Conservation (phyloP, 2,329 filamentous ascomycete genomes). For the Geosmithia putterillii region DNA sequence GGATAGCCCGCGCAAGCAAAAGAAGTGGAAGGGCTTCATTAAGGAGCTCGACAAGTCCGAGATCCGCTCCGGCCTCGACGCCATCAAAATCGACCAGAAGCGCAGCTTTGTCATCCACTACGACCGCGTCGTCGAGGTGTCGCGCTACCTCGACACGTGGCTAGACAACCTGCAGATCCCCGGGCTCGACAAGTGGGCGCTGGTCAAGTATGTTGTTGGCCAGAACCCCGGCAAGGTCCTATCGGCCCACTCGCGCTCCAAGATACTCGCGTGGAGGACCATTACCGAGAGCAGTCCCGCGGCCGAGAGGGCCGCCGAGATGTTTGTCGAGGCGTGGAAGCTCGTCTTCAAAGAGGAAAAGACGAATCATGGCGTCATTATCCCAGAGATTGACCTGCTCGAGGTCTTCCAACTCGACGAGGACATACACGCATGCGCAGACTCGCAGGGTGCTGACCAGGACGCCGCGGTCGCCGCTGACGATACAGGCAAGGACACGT, state of each 20-base stretch:
- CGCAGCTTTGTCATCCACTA: conserved; percentile 33
- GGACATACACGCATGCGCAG: background rate
- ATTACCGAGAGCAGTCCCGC: background rate
- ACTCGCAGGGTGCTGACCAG: background rate
- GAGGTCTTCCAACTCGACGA: background rate
- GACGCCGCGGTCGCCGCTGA: background rate
- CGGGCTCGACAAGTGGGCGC: conserved; percentile 33
- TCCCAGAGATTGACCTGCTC: background rate
- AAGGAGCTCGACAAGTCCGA: conserved; percentile 46
- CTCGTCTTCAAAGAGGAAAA: conserved; percentile 1
- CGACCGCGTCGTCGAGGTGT: conserved; percentile 37
- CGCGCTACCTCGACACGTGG: conserved; percentile 43
- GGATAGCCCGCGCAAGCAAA: conserved; percentile 38
- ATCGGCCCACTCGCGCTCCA: background rate
- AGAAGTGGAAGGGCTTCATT: conserved; percentile 42
- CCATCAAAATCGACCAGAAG: conserved; percentile 38
- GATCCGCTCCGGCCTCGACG: conserved; percentile 42
- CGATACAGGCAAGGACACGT: background rate
- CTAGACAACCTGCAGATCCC: conserved; percentile 35
- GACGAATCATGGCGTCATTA: background rate
- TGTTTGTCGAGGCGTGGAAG: conserved; percentile 1
- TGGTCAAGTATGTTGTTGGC: conserved; percentile 6
- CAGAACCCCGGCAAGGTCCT: background rate
- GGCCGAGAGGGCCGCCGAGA: background rate
- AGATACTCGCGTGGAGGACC: background rate